Conservation (phyloP, 805 yeast genomes). For the Nakazawaea ernobii region DNA sequence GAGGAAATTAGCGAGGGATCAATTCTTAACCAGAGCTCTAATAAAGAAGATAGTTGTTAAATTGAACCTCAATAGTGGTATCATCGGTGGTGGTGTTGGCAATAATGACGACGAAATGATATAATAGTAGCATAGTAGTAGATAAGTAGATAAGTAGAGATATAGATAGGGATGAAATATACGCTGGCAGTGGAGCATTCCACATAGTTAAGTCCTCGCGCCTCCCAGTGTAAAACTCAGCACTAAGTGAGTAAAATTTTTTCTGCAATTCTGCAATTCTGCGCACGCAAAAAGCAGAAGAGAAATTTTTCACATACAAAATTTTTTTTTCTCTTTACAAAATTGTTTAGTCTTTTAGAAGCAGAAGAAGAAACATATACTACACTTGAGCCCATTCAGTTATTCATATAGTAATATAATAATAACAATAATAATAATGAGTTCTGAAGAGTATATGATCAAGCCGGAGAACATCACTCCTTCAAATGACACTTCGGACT, state of each 20-base stretch:
- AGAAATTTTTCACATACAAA: not conserved
- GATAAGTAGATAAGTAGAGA: not conserved
- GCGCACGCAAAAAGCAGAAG: not conserved
- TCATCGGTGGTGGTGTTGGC: not conserved
- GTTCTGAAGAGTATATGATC: conserved; percentile 67
- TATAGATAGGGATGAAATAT: not conserved
- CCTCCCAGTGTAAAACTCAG: not conserved
- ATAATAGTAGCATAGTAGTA: too few relatives aligned
- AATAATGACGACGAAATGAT: too few relatives aligned
- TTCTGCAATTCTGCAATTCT: not conserved
- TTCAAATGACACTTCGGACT: conserved; percentile 80
- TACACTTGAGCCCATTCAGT: not conserved
- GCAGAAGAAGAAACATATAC: too few relatives aligned
- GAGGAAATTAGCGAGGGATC: conserved; percentile 57
- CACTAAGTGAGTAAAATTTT: not conserved
- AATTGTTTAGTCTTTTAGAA: too few relatives aligned
- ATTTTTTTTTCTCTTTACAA: not conserved
- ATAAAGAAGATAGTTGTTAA: conserved; percentile 1
- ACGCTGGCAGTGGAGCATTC: not conserved
- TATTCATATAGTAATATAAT: not conserved
- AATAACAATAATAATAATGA: conserved; percentile 30
- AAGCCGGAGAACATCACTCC: conserved; percentile 83
- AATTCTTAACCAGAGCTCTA: conserved; percentile 36
- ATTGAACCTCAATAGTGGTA: not conserved
- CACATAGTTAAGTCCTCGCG: too few relatives aligned